Percentiles rank a stretch among this genome's conserved stretches.
Conservation (phyloP, 345 rosid genomes). For the Pseudoturritis turrita region DNA sequence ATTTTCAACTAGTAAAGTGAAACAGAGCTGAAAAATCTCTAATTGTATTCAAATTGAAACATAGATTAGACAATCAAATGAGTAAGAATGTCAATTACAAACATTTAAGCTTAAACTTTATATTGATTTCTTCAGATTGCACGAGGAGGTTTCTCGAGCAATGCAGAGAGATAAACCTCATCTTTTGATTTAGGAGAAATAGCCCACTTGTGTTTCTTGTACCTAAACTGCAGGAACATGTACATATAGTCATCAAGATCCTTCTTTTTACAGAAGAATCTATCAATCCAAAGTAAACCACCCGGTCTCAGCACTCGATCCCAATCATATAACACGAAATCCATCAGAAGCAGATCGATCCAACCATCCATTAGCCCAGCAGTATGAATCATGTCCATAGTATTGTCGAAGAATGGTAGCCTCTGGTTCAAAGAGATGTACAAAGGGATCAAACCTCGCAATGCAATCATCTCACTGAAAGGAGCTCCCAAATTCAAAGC, state of each 20-base stretch:
- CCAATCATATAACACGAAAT: constrained; percentile 81
- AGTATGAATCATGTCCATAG: constrained; percentile 81
- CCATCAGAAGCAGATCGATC: constrained; percentile 71
- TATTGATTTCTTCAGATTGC: constrained; percentile 41
- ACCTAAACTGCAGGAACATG: constrained; percentile 83
- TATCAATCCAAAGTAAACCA: constrained; percentile 81
- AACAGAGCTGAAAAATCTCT: constrained; percentile 3
- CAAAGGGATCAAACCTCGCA: constrained; percentile 72
- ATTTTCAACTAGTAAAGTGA: not conserved
- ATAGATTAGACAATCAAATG: constrained; percentile 8
- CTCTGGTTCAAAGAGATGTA: constrained; percentile 74
- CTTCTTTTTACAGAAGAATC: constrained; percentile 65
- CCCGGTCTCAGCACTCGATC: constrained; percentile 81
- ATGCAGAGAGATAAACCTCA: constrained; percentile 75
- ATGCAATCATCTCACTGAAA: constrained; percentile 77
- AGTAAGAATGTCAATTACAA: not conserved
- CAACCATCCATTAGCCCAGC: constrained; percentile 76
- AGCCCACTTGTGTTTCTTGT: constrained; percentile 85
- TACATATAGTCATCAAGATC: constrained; percentile 87
- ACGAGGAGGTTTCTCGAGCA: constrained; percentile 82
- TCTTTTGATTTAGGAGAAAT: constrained; percentile 59
- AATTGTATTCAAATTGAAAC: not conserved
- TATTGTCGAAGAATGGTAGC: constrained; percentile 84
- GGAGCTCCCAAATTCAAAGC: constrained; percentile 87
- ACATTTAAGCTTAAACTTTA: not conserved